Percentiles rank a stretch among this genome's conserved stretches.
phyloP scores from a whole-genome alignment of 345 rosid genomes.

The Kandelia obovata region DNA sequence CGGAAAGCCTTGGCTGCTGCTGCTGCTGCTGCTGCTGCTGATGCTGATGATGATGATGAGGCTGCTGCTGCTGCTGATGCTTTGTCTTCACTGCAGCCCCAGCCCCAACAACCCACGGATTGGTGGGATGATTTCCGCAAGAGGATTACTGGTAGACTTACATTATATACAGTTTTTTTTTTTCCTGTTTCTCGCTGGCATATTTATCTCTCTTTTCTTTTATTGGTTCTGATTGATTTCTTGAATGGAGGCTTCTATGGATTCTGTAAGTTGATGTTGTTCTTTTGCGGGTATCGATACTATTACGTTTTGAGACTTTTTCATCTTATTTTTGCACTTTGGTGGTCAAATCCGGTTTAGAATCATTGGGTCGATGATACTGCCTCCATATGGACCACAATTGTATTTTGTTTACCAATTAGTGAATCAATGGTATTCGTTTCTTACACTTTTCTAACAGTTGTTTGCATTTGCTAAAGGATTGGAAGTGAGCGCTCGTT shows the following conservation, averaged over 20 bases:
- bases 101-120: constrained; percentile 39
- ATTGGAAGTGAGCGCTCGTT: background rate
- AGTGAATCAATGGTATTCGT: background rate
- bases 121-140: constrained; percentile 79
- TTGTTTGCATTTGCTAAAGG: background rate
- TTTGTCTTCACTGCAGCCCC: constrained; percentile 16
- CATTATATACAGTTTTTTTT: constrained; percentile 2
- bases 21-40: constrained; percentile 27
- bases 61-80: constrained; percentile 18
- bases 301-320: constrained; percentile 12
- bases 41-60: background rate
- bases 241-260: background rate
- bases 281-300: constrained; percentile 9
- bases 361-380: constrained; percentile 19
- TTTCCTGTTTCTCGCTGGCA: background rate
- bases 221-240: constrained; percentile 18
- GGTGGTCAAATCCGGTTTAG: constrained; percentile 22
- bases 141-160: constrained; percentile 58
- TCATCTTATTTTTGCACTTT: constrained; percentile 7
- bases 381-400: background rate
- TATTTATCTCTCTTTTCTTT: constrained; percentile 1
- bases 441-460: background rate
- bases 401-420: constrained; percentile 16
- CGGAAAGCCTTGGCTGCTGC: constrained; percentile 46
- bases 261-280: constrained; percentile 12